Conservation (phyloP, 2,329 filamentous ascomycete genomes). For the Epichloe typhina region DNA sequence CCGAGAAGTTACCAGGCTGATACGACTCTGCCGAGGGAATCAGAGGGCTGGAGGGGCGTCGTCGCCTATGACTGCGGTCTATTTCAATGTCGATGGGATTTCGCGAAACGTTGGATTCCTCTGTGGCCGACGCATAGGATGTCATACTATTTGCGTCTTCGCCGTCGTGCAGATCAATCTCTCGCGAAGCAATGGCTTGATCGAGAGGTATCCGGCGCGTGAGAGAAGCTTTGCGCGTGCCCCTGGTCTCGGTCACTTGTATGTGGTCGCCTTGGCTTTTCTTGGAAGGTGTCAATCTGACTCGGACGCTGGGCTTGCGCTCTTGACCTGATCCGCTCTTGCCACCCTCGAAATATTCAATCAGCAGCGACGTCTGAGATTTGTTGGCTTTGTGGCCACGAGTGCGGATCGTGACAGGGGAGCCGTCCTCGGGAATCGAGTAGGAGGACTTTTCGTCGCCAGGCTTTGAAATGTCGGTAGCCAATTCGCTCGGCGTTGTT, state of each 20-base stretch:
- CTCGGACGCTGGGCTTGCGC: slow-evolving; percentile 68
- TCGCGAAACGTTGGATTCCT: slow-evolving; percentile 63
- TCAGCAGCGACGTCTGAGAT: slow-evolving; percentile 82
- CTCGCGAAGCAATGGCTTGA: slow-evolving; percentile 25
- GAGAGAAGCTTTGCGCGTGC: slow-evolving; percentile 52
- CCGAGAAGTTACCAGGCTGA: slow-evolving; percentile 56
- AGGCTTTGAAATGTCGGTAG: slow-evolving; percentile 52
- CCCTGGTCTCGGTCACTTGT: slow-evolving; percentile 72
- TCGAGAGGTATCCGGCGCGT: slow-evolving; percentile 40
- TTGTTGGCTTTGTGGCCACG: slow-evolving; percentile 43
- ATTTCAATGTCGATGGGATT: slow-evolving; percentile 87
- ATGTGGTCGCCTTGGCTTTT: slow-evolving; percentile 60
- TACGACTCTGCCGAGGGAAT: slow-evolving; percentile 49
- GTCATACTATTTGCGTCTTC: slow-evolving; percentile 55
- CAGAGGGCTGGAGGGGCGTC: slow-evolving; percentile 54
- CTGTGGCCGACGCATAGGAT: slow-evolving; percentile 66
- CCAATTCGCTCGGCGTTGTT: slow-evolving; percentile 47
- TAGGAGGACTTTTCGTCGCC: slow-evolving; percentile 62
- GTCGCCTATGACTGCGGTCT: slow-evolving; percentile 44
- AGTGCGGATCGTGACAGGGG: slow-evolving; percentile 82
- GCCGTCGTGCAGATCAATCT: slow-evolving; percentile 30
- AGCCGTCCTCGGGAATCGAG: slow-evolving; percentile 75
- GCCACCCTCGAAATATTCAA: slow-evolving; percentile 86
- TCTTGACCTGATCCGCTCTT: slow-evolving; percentile 46
- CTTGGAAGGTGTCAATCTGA: slow-evolving; percentile 69